A percentile compares a stretch with the other conserved stretches of the same genome.
These are phyloP conservation scores for Tripterygium wilfordii DNA, from an alignment of 177 flowering plant species.

Conservation along the genomic window DNA sequence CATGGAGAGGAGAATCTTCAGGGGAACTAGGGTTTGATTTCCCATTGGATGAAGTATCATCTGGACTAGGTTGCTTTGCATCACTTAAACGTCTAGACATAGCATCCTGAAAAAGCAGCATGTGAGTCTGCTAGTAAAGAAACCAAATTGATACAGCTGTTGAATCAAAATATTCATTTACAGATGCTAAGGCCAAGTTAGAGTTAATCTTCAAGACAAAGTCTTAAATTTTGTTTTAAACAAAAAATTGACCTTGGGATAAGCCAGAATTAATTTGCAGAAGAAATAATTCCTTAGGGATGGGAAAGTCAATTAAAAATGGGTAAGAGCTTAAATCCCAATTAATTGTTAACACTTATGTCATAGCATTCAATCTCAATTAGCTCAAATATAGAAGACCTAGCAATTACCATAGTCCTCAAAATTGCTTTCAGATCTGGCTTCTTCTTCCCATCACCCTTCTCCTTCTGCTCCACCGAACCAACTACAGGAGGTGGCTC, in stretches of 20 bases:
- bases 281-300: no score
- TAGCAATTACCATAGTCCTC: slow-evolving; percentile 59
- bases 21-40: slow-evolving; percentile 27
- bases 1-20: slow-evolving; percentile 19
- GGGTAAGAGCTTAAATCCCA: no score
- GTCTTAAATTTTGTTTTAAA: no score
- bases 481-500: slow-evolving; percentile 24
- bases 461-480: slow-evolving; percentile 38
- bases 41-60: slow-evolving; percentile 37
- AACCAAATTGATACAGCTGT: no score
- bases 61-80: slow-evolving; percentile 27
- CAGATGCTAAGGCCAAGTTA: no score
- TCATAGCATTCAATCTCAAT: neutral
- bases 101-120: slow-evolving; percentile 51
- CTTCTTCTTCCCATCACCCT: slow-evolving; percentile 38
- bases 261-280: no score
- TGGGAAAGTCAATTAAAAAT: no score
- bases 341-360: no score
- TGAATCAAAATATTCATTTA: no score
- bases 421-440: slow-evolving; percentile 65
- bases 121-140: no score
- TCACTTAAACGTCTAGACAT: slow-evolving; percentile 77
- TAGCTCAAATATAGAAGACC: neutral
- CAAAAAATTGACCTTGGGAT: no score
- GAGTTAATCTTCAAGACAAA: no score